phyloP scores from a whole-genome alignment of 306 rosid genomes.

The Rubus parviflorus region DNA sequence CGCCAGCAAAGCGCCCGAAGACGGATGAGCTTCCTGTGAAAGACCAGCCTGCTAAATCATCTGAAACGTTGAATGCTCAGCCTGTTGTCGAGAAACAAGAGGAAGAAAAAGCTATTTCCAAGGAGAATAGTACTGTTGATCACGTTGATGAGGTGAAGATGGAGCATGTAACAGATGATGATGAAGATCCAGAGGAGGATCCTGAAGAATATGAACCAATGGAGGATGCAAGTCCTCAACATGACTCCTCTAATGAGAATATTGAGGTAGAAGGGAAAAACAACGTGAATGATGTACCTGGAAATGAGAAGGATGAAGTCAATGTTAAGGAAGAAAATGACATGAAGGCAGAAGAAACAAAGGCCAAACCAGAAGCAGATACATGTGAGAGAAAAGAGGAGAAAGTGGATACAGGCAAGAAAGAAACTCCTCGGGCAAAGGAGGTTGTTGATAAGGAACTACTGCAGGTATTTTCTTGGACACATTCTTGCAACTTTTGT shows the following conservation, averaged over 20 bases:
- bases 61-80: slow-evolving; percentile 36
- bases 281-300: slow-evolving; percentile 36
- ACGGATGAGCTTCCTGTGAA: slow-evolving; percentile 50
- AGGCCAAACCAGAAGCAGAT: slow-evolving; percentile 37
- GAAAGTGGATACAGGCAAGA: slow-evolving; percentile 45
- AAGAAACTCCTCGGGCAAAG: slow-evolving; percentile 46
- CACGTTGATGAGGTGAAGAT: slow-evolving; percentile 53
- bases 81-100: slow-evolving; percentile 46
- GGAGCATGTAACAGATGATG: slow-evolving; percentile 69
- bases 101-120: slow-evolving; percentile 20
- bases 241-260: slow-evolving; percentile 43
- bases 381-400: slow-evolving; percentile 43
- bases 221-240: slow-evolving; percentile 54
- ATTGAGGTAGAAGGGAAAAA: slow-evolving; percentile 35
- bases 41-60: slow-evolving; percentile 37
- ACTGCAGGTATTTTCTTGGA: slow-evolving; percentile 58
- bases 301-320: slow-evolving; percentile 43
- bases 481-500: background rate
- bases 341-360: slow-evolving; percentile 42
- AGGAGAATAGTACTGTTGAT: slow-evolving; percentile 41
- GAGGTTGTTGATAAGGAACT: slow-evolving; percentile 78
- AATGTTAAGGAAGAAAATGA: slow-evolving; percentile 41
- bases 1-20: slow-evolving; percentile 60
- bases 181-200: slow-evolving; percentile 73
- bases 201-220: slow-evolving; percentile 84